These are phyloP conservation scores for Metarhizium anisopliae DNA, from an alignment of 2,329 filamentous ascomycete species.

Conservation along the genomic window DNA sequence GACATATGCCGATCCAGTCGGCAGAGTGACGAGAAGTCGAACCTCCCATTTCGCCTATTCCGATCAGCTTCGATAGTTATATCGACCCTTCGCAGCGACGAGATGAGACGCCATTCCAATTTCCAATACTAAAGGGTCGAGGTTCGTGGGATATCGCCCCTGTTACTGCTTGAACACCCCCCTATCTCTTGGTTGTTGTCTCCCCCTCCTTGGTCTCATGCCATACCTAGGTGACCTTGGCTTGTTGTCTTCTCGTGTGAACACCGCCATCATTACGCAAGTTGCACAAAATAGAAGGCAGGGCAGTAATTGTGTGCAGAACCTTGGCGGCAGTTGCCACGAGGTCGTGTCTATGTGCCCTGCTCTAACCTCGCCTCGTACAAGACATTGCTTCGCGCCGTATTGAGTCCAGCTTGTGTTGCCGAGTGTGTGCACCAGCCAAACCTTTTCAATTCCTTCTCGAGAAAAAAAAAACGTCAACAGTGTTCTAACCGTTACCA, in stretches of 20 bases:
- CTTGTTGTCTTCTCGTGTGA: neutral
- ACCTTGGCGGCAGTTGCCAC: neutral
- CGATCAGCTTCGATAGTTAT: neutral
- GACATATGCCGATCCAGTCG: neutral
- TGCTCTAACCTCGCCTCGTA: neutral
- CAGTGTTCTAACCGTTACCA: neutral
- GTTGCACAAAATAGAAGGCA: neutral
- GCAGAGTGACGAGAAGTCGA: neutral
- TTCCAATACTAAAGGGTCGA: neutral
- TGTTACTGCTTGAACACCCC: neutral
- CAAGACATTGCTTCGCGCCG: neutral
- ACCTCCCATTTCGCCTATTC: neutral
- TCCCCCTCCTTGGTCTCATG: neutral
- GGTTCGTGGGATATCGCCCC: constrained; percentile 1
- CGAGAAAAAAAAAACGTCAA: neutral
- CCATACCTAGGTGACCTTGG: neutral
- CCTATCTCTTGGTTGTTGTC: neutral
- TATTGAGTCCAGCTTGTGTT: neutral
- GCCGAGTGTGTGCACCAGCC: neutral
- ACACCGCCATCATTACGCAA: neutral
- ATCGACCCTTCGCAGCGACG: neutral
- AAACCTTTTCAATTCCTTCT: neutral
- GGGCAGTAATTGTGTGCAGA: neutral
- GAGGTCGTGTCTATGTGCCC: neutral
- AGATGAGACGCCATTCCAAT: constrained; percentile 3